Percentiles rank a stretch among this genome's conserved stretches.
Conservation (phyloP, 2,329 filamentous ascomycete species). For the Apiospora rasikravindrae region DNA sequence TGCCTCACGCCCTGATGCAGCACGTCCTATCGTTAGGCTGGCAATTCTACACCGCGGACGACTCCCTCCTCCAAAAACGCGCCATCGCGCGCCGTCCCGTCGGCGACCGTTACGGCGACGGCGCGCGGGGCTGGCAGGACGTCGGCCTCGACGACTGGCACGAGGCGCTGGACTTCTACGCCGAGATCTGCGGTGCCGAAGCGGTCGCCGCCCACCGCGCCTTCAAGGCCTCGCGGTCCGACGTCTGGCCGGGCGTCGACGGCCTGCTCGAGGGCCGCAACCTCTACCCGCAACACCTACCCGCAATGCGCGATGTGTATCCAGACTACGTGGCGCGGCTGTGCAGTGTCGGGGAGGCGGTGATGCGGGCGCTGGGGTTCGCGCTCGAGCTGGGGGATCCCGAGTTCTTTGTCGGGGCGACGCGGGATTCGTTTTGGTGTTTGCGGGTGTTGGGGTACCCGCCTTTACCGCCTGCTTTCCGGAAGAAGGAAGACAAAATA, state of each 20-base stretch:
- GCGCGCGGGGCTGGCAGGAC: conserved; percentile 21
- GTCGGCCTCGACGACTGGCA: conserved; percentile 19
- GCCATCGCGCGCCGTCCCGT: background rate
- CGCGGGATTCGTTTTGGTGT: conserved; percentile 19
- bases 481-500: background rate
- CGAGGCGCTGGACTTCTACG: conserved; percentile 17
- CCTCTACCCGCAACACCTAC: background rate
- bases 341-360: conserved; percentile 14
- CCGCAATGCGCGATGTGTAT: background rate
- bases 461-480: background rate
- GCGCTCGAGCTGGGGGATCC: conserved; percentile 17
- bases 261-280: conserved; percentile 20
- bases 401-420: conserved; percentile 16
- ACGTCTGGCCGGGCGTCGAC: conserved; percentile 18
- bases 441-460: conserved; percentile 18
- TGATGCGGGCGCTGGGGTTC: conserved; percentile 17
- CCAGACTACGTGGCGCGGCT: conserved; percentile 15
- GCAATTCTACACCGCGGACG: background rate
- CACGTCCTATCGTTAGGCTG: conserved; percentile 2
- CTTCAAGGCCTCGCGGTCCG: conserved; percentile 13
- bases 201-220: background rate
- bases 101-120: conserved; percentile 17
- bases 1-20: conserved; percentile 10
- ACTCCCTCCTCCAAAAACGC: background rate
- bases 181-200: background rate